Conservation (phyloP, 139 green algal species). For the Chlamydomonas sp. region DNA sequence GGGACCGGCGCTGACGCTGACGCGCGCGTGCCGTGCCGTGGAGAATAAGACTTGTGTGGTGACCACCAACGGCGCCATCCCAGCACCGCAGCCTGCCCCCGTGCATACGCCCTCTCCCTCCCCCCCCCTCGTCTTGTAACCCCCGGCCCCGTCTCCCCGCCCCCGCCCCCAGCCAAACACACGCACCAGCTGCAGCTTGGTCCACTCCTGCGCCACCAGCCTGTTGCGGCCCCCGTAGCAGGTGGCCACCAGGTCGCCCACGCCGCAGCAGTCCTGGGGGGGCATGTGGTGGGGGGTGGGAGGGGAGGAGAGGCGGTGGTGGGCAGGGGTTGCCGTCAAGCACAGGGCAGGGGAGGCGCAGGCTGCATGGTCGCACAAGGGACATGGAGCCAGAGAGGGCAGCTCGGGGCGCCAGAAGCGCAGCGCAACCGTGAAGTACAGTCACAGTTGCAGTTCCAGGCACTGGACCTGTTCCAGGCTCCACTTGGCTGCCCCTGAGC, state of each 20-base stretch:
- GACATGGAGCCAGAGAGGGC: too few relatives aligned
- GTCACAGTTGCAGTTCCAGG: too few relatives aligned
- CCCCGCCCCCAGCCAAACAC: background rate
- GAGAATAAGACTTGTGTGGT: background rate
- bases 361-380: too few relatives aligned
- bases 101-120: background rate
- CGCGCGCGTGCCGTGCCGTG: background rate
- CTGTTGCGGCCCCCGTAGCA: conserved; percentile 84
- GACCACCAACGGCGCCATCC: background rate
- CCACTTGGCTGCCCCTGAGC: too few relatives aligned
- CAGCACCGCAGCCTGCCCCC: background rate
- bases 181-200: conserved; percentile 32
- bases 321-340: too few relatives aligned
- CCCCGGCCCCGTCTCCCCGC: background rate
- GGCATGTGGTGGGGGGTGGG: too few relatives aligned
- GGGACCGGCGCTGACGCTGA: too few relatives aligned
- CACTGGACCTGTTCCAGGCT: too few relatives aligned
- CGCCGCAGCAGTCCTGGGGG: conserved; percentile 74
- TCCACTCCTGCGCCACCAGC: conserved; percentile 67
- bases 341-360: too few relatives aligned
- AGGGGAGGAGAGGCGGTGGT: too few relatives aligned
- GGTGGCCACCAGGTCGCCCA: conserved; percentile 82
- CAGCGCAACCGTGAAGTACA: too few relatives aligned
- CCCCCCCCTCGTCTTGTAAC: background rate
- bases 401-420: too few relatives aligned